phyloP scores from a whole-genome alignment of 1,139 yeast genomes.

The Petasospora fabianii region DNA sequence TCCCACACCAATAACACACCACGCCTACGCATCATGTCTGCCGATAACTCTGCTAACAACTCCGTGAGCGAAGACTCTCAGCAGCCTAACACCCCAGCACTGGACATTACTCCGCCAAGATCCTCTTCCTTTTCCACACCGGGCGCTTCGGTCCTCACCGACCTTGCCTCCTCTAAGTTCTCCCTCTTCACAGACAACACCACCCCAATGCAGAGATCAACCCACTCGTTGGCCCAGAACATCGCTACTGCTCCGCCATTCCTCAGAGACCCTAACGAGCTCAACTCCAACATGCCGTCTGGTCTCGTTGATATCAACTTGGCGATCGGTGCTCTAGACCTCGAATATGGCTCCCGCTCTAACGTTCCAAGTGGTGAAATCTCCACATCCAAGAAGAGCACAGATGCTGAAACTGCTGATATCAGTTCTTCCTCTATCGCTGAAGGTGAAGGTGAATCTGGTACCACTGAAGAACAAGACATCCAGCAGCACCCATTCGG shows the following conservation, averaged over 20 bases:
- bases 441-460: conserved; percentile 10
- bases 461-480: conserved; percentile 6
- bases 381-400: not conserved
- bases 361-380: not conserved
- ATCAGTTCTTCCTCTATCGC: conserved; percentile 13
- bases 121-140: conserved; percentile 19
- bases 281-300: conserved; percentile 13
- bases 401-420: conserved; percentile 5
- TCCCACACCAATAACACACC: no score
- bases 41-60: conserved; percentile 17
- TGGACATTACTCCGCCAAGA: conserved; percentile 10
- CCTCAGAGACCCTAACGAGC: conserved; percentile 16
- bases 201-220: conserved; percentile 25
- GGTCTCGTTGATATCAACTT: conserved; percentile 25
- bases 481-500: conserved; percentile 16
- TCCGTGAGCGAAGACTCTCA: conserved; percentile 7
- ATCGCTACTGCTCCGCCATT: conserved; percentile 26
- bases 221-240: conserved; percentile 16
- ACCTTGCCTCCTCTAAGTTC: conserved; percentile 31
- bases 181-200: conserved; percentile 28
- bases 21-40: conserved; percentile 11
- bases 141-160: conserved; percentile 3
- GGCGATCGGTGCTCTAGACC: conserved; percentile 25
- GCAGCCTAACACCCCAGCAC: conserved; percentile 10
- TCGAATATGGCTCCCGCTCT: conserved; percentile 17